Evolutionary conservation across 225 moss, liverwort and hornwort genomes (phyloP).

Genomic region (Physcomitrium patens): DNA sequence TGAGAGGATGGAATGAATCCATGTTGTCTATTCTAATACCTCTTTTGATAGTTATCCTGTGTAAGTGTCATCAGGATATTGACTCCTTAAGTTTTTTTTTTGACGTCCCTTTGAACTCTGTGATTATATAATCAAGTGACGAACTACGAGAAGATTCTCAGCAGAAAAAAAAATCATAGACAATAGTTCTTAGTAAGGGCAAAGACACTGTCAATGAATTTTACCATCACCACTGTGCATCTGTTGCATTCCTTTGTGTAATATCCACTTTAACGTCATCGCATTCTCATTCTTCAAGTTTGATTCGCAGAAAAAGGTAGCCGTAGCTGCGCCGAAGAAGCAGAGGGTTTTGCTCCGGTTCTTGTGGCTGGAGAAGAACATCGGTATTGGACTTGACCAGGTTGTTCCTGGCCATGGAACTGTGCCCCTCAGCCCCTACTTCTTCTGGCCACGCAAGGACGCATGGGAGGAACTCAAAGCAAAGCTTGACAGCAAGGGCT

Average conservation of each 20-base stretch:
- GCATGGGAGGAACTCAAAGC: slow-evolving; percentile 83
- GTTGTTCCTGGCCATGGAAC: slow-evolving; percentile 79
- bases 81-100: no score
- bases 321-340: slow-evolving; percentile 49
- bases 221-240: neutral
- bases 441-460: slow-evolving; percentile 89
- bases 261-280: neutral
- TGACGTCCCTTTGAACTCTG: no score
- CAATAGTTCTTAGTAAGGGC: no score
- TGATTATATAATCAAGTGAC: no score
- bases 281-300: neutral
- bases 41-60: no score
- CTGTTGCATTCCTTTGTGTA: neutral
- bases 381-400: slow-evolving; percentile 83
- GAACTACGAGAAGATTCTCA: no score
- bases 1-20: no score
- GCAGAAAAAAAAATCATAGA: no score
- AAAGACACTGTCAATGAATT: no score
- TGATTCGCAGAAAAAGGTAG: slow-evolving; percentile 51
- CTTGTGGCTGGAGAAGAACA: slow-evolving; percentile 89
- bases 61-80: no score
- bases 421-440: slow-evolving; percentile 81
- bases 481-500: slow-evolving; percentile 78
- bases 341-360: slow-evolving; percentile 80
- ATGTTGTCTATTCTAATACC: no score